Evolutionary conservation across 371 early-diverging fungal species (phyloP), one percentile per base, ranked within the genome.

Genomic region (Rhizopus delemar): DNA sequence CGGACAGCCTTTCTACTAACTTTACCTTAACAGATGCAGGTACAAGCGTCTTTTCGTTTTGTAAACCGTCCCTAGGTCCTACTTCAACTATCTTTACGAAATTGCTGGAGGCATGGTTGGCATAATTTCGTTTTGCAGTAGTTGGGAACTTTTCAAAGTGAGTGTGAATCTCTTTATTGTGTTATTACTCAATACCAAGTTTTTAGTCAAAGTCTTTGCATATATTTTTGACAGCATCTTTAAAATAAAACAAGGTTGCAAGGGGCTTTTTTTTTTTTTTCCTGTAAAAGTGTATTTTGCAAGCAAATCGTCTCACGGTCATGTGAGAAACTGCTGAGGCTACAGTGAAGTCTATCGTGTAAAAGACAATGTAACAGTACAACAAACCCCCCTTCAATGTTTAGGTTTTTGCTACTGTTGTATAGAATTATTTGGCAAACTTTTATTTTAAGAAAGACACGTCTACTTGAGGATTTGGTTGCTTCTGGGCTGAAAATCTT

Each of bases 51-150:
- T 90, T 92, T 75, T 97, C 98, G 65, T 97, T 96, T 72, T 98
- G 97, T n/a, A 98, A 81, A 41, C 98, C 98, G 72, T 98, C 98
- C 22, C 98, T 83, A 5, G 98, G 97, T 0, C 96, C 95, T 8
- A 96, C 96, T 67, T 94, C 96, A 35, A 95, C 95, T 59, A 92
- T 85, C 65, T 90, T 90, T 41, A 92, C 90, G 56, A 70, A 78
- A 6, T 72, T 56, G 16, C 46, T 56, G 7, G 43, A 35, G 3
- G 50, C 52, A 5, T 41, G 53, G 11, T 39, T 32, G 9, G 53
- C 34, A 31, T 57, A 66, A 9, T 38, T 57, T 32, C 66, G 41
- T 45, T 55, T 54, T 2, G 34, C 15, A 13, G 43, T 12, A 29
- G 41, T 43, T 29, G 52, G 11, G 29, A 35, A 28, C 45, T 52